Base-by-base conservation (phyloP, 345 rosid genomes). In the Eucalyptus erythrocorys region DNA sequence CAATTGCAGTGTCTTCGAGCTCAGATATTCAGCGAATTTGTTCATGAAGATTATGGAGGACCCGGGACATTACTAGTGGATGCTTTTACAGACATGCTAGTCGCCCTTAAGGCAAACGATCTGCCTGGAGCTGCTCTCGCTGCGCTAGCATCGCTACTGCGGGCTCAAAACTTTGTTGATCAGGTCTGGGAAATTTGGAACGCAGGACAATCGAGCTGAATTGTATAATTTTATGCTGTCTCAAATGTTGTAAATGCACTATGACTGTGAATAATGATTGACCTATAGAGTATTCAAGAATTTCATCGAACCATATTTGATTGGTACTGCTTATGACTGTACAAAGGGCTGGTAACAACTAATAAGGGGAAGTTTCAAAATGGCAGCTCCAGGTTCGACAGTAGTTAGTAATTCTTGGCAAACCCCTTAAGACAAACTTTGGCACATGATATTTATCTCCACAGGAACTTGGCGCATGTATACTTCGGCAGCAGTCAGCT, bases 31-130 rank as follows among this genome's bases (percentile, higher is more conserved):
- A 87, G 90, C 85, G 80, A 91, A 57, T 93, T 94, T 92, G 85
- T 94, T 88, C 92, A 86, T 68, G 68, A 90, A 37, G 93, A 94
- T 85, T 90, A 87, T 86, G 94, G 92, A 91, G 95, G 95, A 85
- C 92, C 94, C 5, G 91, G 93, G 87, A 92, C 94, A 57, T 88
- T 92, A 86, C 50, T 84, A 91, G 93, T 90, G 89, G 93, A 94
- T 91, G 95, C 96, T 85, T 92, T 92, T 47, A 88, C 92, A 5
- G 91, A 92, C 66, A 91, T 89, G 92, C 59, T 93, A 68, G 88
- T 92, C 92, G 88, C 91, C 79, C 87, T 88, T 27, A 90, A 93
- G 92, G 92, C 88, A 50, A 92, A 87, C 88, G 91, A 89, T 68
- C 85, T 94, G 48, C 92, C 94, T 71, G 95, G 94, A 88, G 93